These are phyloP conservation scores for Mrakia hoshinonis DNA, from an alignment of 768 basidiomycete species.

Conservation along the genomic window DNA sequence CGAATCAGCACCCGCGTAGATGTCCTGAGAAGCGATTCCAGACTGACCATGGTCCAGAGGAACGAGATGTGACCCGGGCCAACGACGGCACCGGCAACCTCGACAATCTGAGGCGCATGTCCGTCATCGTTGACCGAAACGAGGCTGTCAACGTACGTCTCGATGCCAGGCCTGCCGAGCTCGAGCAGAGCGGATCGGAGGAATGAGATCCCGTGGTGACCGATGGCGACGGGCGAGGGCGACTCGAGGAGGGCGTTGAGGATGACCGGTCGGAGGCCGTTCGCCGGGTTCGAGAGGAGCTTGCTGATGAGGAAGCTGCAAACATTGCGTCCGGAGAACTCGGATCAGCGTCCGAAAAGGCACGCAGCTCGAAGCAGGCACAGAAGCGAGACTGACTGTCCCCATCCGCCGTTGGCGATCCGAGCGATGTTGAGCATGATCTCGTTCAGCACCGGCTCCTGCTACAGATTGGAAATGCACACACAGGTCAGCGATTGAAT, in stretches of 20 bases:
- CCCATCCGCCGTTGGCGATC: constrained; percentile 38
- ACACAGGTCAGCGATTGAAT: background rate
- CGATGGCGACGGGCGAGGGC: constrained; percentile 36
- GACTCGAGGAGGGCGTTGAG: constrained; percentile 35
- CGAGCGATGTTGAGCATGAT: constrained; percentile 34
- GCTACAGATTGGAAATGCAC: background rate
- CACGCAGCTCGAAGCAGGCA: background rate
- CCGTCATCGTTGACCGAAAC: constrained; percentile 33
- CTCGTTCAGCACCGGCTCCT: constrained; percentile 37
- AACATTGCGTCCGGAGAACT: no score
- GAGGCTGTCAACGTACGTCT: constrained; percentile 36
- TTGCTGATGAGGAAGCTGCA: constrained; percentile 39
- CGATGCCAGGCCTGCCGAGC: constrained; percentile 32
- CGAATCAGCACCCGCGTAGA: no score
- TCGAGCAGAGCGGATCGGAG: constrained; percentile 35
- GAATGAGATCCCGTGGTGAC: constrained; percentile 39
- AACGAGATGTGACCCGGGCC: constrained; percentile 33
- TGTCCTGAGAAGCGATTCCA: no score
- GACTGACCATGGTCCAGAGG: constrained; percentile 25
- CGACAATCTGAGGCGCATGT: constrained; percentile 36
- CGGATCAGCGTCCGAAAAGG: background rate
- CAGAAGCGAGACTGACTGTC: constrained; percentile 34
- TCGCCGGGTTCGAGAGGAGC: constrained; percentile 33
- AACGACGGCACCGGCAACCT: constrained; percentile 36
- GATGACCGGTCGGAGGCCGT: constrained; percentile 30